Evolutionary conservation across 345 rosid species (phyloP).

Genomic region (Erucastrum elatum): DNA sequence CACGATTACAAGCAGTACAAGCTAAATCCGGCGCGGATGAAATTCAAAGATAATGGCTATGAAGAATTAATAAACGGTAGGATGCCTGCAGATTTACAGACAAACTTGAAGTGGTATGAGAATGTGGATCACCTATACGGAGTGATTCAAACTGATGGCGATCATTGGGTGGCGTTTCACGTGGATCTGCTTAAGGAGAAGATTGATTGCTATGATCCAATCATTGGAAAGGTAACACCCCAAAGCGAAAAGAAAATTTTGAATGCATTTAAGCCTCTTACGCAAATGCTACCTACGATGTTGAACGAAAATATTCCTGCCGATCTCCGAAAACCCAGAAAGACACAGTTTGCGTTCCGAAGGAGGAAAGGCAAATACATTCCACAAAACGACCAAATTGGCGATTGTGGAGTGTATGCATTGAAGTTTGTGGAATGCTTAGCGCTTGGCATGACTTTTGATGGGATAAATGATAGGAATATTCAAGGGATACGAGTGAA

Average conservation of each 20-base stretch:
- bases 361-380: too few species aligned
- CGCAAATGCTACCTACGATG: too few species aligned
- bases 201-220: background rate
- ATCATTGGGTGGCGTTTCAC: background rate
- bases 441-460: background rate
- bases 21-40: background rate
- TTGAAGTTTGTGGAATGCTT: background rate
- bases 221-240: background rate
- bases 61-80: background rate
- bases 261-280: background rate
- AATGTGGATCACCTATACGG: background rate
- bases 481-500: background rate
- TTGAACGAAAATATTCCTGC: too few species aligned
- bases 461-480: too few species aligned
- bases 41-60: background rate
- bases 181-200: background rate
- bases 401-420: too few species aligned
- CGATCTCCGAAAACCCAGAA: too few species aligned
- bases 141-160: background rate
- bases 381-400: too few species aligned
- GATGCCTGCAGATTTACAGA: background rate
- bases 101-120: background rate
- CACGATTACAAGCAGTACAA: background rate
- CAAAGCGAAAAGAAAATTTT: background rate
- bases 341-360: too few species aligned